phyloP scores from a whole-genome alignment of 2,329 filamentous ascomycete species.

The Botrytis hyacinthi region DNA sequence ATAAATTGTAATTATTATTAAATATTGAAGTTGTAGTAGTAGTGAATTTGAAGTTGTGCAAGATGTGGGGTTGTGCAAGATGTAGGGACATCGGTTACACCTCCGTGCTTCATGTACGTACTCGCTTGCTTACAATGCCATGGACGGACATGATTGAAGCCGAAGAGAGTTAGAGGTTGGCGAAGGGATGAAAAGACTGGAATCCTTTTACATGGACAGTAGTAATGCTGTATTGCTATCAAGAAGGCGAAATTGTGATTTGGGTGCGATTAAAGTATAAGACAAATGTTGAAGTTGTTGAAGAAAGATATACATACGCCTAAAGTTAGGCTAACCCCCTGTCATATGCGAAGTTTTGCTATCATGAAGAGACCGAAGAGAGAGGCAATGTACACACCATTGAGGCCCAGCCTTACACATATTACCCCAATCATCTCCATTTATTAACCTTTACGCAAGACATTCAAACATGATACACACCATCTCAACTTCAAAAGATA shows the following conservation, averaged over 20 bases:
- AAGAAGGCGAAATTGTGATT: not conserved
- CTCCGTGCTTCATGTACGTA: slow-evolving; percentile 29
- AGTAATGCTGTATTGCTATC: not conserved
- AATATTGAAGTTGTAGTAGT: too few relatives aligned
- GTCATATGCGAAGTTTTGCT: slow-evolving; percentile 1
- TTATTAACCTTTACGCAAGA: not conserved
- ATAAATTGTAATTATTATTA: too few relatives aligned
- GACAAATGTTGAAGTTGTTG: not conserved
- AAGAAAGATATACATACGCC: not conserved
- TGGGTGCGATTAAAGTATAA: not conserved
- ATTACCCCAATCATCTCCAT: not conserved
- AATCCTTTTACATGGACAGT: not conserved
- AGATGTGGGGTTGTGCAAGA: too few relatives aligned
- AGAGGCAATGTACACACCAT: not conserved
- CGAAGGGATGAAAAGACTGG: not conserved
- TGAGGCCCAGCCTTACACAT: not conserved
- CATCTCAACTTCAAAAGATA: not conserved
- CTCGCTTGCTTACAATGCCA: slow-evolving; percentile 25
- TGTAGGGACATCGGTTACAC: too few relatives aligned
- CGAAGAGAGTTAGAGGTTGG: not conserved
- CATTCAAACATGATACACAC: slow-evolving; percentile 9
- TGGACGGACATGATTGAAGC: slow-evolving; percentile 19
- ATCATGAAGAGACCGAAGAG: not conserved
- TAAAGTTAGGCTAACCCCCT: not conserved
- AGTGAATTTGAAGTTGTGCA: too few relatives aligned